These are phyloP conservation scores for Trichoderma hamatum DNA, from an alignment of 2,329 filamentous ascomycete genomes.

Conservation along the genomic window DNA sequence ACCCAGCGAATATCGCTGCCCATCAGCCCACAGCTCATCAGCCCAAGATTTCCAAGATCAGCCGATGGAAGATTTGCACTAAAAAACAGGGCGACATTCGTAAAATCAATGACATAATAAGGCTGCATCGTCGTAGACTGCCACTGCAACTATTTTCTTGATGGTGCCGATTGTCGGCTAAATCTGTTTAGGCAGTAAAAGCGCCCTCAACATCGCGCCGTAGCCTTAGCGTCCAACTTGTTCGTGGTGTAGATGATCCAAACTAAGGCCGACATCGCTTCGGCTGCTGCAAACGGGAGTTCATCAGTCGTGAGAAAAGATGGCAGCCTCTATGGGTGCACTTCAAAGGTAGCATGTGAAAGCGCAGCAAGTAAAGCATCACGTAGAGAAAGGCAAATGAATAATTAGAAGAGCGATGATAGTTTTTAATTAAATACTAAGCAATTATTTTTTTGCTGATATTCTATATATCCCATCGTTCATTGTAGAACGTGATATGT, in stretches of 20 bases:
- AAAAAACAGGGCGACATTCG: neutral
- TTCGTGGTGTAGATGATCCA: neutral
- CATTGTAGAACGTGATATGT: neutral
- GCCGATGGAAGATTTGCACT: neutral
- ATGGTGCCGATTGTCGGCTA: slow-evolving; percentile 2
- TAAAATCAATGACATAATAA: slow-evolving; percentile 3
- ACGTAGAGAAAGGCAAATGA: neutral
- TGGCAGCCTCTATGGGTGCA: neutral
- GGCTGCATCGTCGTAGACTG: neutral
- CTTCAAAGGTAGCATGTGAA: neutral
- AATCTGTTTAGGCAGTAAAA: slow-evolving; percentile 14
- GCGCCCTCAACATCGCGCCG: slow-evolving; percentile 4
- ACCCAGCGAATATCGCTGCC: neutral
- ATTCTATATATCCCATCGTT: slow-evolving; percentile 1
- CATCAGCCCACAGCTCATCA: neutral
- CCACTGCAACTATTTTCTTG: neutral
- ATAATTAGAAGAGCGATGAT: neutral
- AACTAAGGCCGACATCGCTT: slow-evolving; percentile 4
- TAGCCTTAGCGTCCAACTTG: neutral
- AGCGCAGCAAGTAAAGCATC: neutral
- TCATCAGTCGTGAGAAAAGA: neutral
- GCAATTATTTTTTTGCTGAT: slow-evolving; percentile 1
- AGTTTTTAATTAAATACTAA: slow-evolving; percentile 7
- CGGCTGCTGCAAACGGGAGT: neutral
- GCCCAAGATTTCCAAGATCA: neutral